Evolutionary conservation across 306 rosid genomes (phyloP).

Genomic region (Quercus berberidifolia): DNA sequence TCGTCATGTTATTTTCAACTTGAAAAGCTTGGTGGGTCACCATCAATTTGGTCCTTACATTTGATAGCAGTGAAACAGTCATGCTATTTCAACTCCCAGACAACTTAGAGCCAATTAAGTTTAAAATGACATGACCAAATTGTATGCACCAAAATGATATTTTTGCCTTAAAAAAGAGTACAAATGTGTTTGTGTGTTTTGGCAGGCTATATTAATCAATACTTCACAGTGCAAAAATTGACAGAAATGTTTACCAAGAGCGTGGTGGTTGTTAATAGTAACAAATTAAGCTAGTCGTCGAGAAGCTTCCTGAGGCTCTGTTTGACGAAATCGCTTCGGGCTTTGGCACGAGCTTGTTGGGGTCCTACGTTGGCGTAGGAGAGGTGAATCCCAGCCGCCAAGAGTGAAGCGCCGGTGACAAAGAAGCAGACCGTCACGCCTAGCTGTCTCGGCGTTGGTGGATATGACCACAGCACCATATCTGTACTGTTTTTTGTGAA

Average conservation of each 20-base stretch:
- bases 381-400: conserved; percentile 37
- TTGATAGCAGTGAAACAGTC: too few relatives aligned
- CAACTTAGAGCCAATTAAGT: too few relatives aligned
- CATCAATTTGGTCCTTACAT: too few relatives aligned
- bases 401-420: conserved; percentile 27
- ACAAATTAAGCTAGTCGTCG: not conserved
- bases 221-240: not conserved
- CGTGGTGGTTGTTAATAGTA: not conserved
- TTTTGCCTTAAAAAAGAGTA: too few relatives aligned
- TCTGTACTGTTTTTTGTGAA: not conserved
- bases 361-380: conserved; percentile 37
- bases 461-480: conserved; percentile 38
- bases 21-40: too few relatives aligned
- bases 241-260: not conserved
- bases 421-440: conserved; percentile 24
- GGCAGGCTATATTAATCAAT: too few relatives aligned
- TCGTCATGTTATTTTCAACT: too few relatives aligned
- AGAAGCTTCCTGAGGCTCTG: conserved; percentile 33
- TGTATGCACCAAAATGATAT: too few relatives aligned
- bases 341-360: conserved; percentile 43
- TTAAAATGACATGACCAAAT: too few relatives aligned
- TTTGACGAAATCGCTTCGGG: conserved; percentile 37
- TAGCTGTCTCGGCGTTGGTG: conserved; percentile 35
- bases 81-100: too few relatives aligned
- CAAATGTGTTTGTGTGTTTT: too few relatives aligned